A percentile compares a stretch with the other conserved stretches of the same genome.
Evolutionary conservation across 2,329 filamentous ascomycete species (phyloP).

Genomic region (Camillea tinctor): DNA sequence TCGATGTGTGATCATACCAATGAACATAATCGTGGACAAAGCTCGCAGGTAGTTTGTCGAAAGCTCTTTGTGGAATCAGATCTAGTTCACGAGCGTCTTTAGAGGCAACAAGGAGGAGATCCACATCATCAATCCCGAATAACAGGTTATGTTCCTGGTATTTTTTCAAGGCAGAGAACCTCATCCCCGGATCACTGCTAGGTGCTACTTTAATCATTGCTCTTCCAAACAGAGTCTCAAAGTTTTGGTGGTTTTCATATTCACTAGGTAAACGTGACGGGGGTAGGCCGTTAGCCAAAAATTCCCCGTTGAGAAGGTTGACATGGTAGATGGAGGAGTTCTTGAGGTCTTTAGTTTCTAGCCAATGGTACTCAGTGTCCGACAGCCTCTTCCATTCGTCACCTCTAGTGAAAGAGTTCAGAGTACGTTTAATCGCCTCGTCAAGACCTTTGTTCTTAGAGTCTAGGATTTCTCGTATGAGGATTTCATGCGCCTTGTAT

Average conservation of each 20-base stretch:
- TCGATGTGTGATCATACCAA: slow-evolving; percentile 40
- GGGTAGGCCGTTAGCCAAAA: background rate
- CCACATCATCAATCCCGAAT: background rate
- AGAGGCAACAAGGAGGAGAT: background rate
- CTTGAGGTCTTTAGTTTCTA: background rate
- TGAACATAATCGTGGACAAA: slow-evolving; percentile 44
- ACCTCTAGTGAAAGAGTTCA: background rate
- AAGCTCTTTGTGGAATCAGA: slow-evolving; percentile 34
- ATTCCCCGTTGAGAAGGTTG: background rate
- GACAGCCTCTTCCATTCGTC: background rate
- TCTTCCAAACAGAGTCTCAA: background rate
- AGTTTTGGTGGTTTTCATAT: background rate
- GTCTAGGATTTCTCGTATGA: background rate
- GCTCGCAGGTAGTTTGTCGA: slow-evolving; percentile 33
- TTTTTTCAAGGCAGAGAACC: background rate
- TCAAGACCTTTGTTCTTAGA: background rate
- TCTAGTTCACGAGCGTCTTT: slow-evolving; percentile 11
- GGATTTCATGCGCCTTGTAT: background rate
- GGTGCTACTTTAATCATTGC: background rate
- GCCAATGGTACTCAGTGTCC: background rate
- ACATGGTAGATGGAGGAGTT: background rate
- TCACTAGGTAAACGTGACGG: background rate
- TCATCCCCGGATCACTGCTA: background rate
- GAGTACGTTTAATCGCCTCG: background rate
- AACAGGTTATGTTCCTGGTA: background rate